Evolutionary conservation across 441 rosid species (phyloP), one percentile per base, ranked within the genome.

Genomic region (Geranium incanum): DNA sequence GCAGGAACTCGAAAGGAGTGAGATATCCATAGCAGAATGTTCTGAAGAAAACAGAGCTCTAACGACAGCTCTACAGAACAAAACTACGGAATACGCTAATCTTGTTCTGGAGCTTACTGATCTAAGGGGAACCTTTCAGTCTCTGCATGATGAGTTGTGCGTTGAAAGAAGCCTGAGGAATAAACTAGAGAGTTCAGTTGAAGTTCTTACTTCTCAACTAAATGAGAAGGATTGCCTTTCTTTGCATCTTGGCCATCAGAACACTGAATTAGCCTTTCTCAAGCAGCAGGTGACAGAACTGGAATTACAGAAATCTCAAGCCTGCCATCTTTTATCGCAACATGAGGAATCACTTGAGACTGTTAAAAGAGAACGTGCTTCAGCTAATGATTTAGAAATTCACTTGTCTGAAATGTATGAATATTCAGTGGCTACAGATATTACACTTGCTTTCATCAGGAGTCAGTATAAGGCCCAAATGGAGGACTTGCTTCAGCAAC

Each of bases 351-450:
- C 81, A 70, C 80, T 81, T 41, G 77, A 79, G 80, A 72, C 72
- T 76, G 83, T 81, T 74, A 74, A 37, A 12, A 74, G 62, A 68
- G 84, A 86, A 80, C 77, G 85, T 78, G 75, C 81, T 77, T 76
- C 82, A 15, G 72, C 81, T 72, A 74, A 85, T 63, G 72, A 68
- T 78, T 85, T 89, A 75, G 88, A 95, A 81, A 78, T 74, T 76
- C 90, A 83, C 82, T 75, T 89, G 75, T 87, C 82, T 57, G 93
- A 89, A 75, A 77, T 90, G 85, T 77, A 82, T 39, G 89, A 84
- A 79, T 71, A 59, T 74, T 76, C 80, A 78, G 75, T 89, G 73
- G 89, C 87, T 77, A 79, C 87, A 36, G 92, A 92, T 80, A 75
- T 88, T 67, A 75, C 77, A 67, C 73, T 79, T 72, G 66, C 79